Evolutionary conservation across 2,329 filamentous ascomycete genomes (phyloP), one percentile per base, ranked within the genome.

Genomic region (Pseudogymnoascus sp.): DNA sequence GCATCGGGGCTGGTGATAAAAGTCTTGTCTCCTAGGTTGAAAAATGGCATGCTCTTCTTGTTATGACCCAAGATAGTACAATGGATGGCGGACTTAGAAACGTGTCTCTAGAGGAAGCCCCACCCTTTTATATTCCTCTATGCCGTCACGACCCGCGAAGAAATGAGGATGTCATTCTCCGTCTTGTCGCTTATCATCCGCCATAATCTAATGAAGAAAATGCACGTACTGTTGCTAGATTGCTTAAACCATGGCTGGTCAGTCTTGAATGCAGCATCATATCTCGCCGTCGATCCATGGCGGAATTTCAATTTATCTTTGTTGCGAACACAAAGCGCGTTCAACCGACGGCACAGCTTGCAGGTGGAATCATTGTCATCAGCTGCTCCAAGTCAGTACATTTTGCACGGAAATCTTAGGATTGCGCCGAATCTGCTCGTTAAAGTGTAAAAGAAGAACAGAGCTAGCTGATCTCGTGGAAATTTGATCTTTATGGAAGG

Each of bases 281-380:
- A 73, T 64, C 66, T 69, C 16, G 72, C 72, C 65, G 69, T 71
- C 14, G 72, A 74, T 29, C 73, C 72, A 67, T 74, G 73, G 8
- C 72, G 66, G 63, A 75, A 75, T 16, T 47, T 59, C n/a, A 53
- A 44, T 16, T 16, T 21, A 26, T 26, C 61, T 6, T 26, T 47
- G 14, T 26, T 50, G 24, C 35, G 42, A 21, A 47, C 42, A 47
- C 42, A 47, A 47, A 14, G 19, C 42, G 19, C 11, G 19, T 47
- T 24, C 42, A 47, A 24, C 5, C 42, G 42, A 47, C 8, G 42
- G 42, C 42, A 47, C 6, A 47, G 19, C 42, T 47, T 47, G 42
- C 42, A 47, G 19, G 42, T 47, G 42, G 21, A 47, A 47, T 21
- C 21, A 47, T 47, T 47, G 5, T 47, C 42, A 47, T 47, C 42